phyloP scores from a whole-genome alignment of 208 protist species.

The Acanthamoeba healyi region DNA sequence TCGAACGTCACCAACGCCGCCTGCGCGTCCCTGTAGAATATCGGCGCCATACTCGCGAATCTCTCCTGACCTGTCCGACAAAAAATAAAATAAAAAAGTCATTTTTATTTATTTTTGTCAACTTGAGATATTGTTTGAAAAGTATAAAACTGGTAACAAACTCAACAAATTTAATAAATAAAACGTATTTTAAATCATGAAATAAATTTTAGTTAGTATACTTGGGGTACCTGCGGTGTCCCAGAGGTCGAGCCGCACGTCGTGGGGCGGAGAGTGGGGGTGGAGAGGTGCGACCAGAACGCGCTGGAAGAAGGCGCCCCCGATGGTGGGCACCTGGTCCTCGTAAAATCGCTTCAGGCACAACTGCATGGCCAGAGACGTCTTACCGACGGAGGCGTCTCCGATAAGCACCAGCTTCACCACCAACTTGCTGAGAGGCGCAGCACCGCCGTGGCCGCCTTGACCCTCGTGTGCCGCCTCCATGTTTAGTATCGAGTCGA shows the following conservation, averaged over 20 bases:
- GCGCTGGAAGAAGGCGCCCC: neutral
- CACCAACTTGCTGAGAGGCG: neutral
- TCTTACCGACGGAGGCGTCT: constrained; percentile 20
- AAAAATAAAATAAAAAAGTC: neutral
- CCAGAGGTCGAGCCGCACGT: neutral
- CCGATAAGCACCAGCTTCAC: constrained; percentile 5
- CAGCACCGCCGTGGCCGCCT: neutral
- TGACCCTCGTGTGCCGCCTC: neutral
- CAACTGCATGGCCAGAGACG: neutral
- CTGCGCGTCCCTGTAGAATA: neutral
- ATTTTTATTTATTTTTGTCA: neutral
- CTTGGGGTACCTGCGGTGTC: neutral
- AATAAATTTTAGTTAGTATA: neutral
- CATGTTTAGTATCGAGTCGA: too few species aligned
- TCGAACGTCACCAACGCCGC: constrained; percentile 16
- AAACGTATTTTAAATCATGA: neutral
- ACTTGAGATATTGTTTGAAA: neutral
- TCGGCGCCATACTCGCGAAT: neutral
- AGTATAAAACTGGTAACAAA: too few species aligned
- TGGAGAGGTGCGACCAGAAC: neutral
- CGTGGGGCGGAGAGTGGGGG: neutral
- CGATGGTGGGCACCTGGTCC: neutral
- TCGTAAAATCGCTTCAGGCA: constrained; percentile 19
- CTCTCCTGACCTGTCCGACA: constrained; percentile 42
- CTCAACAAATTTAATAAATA: neutral